Base-by-base conservation (phyloP, 495 filamentous ascomycete species). In the Daldinia caldariorum region DNA sequence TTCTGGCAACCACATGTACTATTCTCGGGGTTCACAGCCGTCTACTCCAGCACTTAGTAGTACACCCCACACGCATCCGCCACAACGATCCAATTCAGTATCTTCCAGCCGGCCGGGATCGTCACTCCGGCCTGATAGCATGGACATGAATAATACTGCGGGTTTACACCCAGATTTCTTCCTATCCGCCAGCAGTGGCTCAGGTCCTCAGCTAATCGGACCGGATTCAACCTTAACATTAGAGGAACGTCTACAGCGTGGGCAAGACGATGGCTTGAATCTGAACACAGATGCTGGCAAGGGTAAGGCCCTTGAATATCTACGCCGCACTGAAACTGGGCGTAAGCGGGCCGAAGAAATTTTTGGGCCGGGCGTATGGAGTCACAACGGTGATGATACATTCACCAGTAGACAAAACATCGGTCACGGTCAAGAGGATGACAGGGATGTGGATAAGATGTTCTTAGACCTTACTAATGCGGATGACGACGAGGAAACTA, bases 391-490 rank as follows among this genome's bases (percentile, higher is more conserved):
- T 31, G 76, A 37, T 50, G 76, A 71, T 41, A 63, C 34, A 53
- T 78, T 74, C 49, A 9, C 62, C 57, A 45, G 58, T 55, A 56
- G 71, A 58, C 49, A 69, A 14, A 73, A 70, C 16, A 71, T 75
- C 35, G 63, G 63, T 13, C 70, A 70, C n/a, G 65, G 22, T 29
- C 69, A 77, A 2, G 74, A 79, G 8, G 83, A 82, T 43, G 80
- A 81, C n/a, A 79, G 78, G 9, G 78, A 79, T 9, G 82, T 83
- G 13, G 79, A 83, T 59, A 81, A 79, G 72, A 85, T 87, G 82
- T 87, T 86, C 68, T 75, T 80, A 38, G 85, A 86, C 34, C 66
- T 86, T 13, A 83, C 83, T 0, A 82, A 85, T 57, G 75, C 82
- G 18, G 83, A 84, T 31, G 83, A 86, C 34, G 82, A 83, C n/a